Base-by-base conservation (phyloP, 805 yeast species). In the Candida hungchunana region DNA sequence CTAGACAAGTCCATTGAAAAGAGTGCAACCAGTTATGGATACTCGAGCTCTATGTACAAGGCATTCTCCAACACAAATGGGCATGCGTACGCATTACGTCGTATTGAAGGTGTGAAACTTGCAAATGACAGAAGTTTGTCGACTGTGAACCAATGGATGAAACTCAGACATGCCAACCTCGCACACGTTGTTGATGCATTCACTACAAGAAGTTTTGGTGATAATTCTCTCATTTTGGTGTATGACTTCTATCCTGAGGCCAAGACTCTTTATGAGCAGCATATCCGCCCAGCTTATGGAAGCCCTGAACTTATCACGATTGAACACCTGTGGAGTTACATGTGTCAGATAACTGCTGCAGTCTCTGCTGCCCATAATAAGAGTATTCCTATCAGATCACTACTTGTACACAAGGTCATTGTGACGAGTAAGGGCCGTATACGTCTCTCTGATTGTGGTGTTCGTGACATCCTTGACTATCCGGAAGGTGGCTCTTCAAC, bases 241-340 rank as follows among this genome's bases (percentile, higher is more conserved):
- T 86, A 87, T 60, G 97, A 90, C 53, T 93, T 77, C 57, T 84
- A 73, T 58, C 97, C 98, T 17, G 66, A 77, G 42, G 72, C 95
- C 1, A 64, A 65, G 37, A 83, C 95, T 2, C 62, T 90, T 31
- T 64, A 67, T 38, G 95, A 87, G 42, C 67, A 71, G 14, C 93
- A 86, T 62, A 67, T 77, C 46, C 65, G 69, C 31, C 62, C 72
- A 29, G 65, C 51, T 37, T 29, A 44, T 18, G 58, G 59, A 26
- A 63, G 60, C 39, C 65, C 69, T 5, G 74, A 68, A 42, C 68
- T 47, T 25, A 65, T 84, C 3, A 77, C 81, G 0, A 88, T 81
- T 53, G 73, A 75, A 7, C 53, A 75, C 9, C 59, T 90, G 30
- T 87, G 97, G 96, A 62, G 65, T 22, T 85, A 87, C 49, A 58